Base-by-base conservation (phyloP, 2,329 filamentous ascomycete species). In the Trichoderma koningiopsis region DNA sequence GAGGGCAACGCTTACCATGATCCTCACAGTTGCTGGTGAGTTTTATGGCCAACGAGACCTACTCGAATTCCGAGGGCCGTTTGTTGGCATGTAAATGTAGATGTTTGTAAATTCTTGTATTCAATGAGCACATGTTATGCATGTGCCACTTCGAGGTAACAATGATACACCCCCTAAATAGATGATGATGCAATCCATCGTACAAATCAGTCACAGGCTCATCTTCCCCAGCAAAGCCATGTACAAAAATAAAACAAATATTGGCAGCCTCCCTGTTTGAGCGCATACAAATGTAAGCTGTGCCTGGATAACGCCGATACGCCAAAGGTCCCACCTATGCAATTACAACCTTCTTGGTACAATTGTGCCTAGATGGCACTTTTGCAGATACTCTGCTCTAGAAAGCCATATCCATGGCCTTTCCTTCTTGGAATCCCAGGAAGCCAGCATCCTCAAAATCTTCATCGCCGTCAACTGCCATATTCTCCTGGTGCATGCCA, bases 31-130 rank as follows among this genome's bases (percentile, higher is more conserved):
- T 43, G 90, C 92, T 59, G 94, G 93, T 74, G 94, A 97, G 80
- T 89, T 92, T 73, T 98, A 94, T 80, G 94, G 95, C 1, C 95
- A 98, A 80, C 86, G 91, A 72, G 95, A 98, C 79, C 80, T 97
- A 71, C 85, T 97, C 60, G 89, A 92, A 74, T 92, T 90, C 71
- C 87, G 93, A 69, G 87, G 91, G 71, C 86, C 87, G 4, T 89
- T 88, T 74, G 80, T 83, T 27, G 80, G 81, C 40, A 77, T 84
- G 73, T 83, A 79, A 77, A 69, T 66, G 27, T 43, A 59, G 55
- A 66, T 35, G 24, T 13, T 64, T 63, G 55, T 70, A 53, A 53
- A 33, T 33, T 59, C 29, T 63, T 63, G 49, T 63, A 57, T 58
- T 63, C 19, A 13, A 52, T n/a, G 11, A n/a, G 35, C 57, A 56